Base-by-base conservation (phyloP, 345 rosid genomes). In the Lepidium sativum region DNA sequence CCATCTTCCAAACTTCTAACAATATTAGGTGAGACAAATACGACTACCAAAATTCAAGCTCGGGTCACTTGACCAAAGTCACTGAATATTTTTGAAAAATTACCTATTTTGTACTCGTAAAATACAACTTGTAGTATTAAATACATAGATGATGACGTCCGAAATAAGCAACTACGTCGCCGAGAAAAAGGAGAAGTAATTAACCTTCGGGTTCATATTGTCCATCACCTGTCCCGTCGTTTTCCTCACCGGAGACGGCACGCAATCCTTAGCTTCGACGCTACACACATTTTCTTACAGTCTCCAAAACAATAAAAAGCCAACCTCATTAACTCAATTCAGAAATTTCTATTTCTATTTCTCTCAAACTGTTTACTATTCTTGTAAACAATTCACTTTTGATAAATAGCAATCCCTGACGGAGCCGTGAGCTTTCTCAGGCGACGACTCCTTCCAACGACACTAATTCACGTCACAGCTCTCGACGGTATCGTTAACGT, bases 401-500 rank as follows among this genome's bases (percentile, higher is more conserved):
- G 15, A 12, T 7, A 20, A 18, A 71, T 65, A 55, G 32, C 64
- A 11, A 78, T 73, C 52, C 35, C 77, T 62, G 14, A 41, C 10
- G 25, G 13, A 9, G 69, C 29, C 48, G 40, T 68, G 33, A 61
- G 37, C 31, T 65, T 40, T 58, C 69, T 71, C 37, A 72, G 65
- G 9, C 56, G 49, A 29, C n/a, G 54, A 21, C 43, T 69, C 0
- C 60, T 75, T 14, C 56, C 63, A 38, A 70, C 77, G 18, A 81
- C 86, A 1, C 62, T 67, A 8, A 88, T 88, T 64, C 94, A 88
- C 65, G 68, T 88, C 8, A 81, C 81, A 74, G 97, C 97, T 47
- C 64, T 91, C n/a, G 95, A 90, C 31, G 96, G 96, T 7, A 79
- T 91, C 48, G 81, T 88, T 14, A 80, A 86, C 63, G 94, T 91